phyloP scores from a whole-genome alignment of 2,329 filamentous ascomycete genomes.

The Fusarium sp. region DNA sequence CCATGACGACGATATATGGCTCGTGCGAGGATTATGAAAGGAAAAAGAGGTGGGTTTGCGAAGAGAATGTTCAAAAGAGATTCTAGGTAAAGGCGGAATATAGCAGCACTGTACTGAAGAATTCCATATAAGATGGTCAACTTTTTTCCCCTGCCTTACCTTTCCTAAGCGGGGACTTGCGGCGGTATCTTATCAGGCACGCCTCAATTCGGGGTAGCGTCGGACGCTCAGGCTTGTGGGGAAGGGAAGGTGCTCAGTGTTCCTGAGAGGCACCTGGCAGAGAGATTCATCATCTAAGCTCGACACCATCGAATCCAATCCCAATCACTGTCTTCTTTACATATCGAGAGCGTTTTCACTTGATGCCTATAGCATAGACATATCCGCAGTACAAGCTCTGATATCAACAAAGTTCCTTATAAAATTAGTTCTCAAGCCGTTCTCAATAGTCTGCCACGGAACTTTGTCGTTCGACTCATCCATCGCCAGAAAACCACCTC shows the following conservation, averaged over 20 bases:
- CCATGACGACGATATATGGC: conserved; percentile 34
- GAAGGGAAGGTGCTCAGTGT: conserved; percentile 21
- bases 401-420: not conserved
- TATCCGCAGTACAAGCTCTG: too few species aligned
- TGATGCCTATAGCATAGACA: conserved; percentile 20
- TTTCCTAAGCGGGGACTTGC: conserved; percentile 6
- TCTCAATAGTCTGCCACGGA: not conserved
- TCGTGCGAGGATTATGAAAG: too few species aligned
- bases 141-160: conserved; percentile 24
- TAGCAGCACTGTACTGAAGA: not conserved
- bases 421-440: not conserved
- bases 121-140: conserved; percentile 8
- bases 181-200: conserved; percentile 41
- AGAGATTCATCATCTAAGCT: conserved; percentile 29
- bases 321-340: not conserved
- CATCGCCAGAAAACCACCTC: not conserved
- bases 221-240: conserved; percentile 11
- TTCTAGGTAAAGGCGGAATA: not conserved
- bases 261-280: not conserved
- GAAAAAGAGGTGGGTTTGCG: not conserved
- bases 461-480: not conserved
- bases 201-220: conserved; percentile 30
- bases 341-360: not conserved
- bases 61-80: not conserved
- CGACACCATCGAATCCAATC: not conserved